Conservation (phyloP, 306 rosid genomes). For the Sicyos edulis region DNA sequence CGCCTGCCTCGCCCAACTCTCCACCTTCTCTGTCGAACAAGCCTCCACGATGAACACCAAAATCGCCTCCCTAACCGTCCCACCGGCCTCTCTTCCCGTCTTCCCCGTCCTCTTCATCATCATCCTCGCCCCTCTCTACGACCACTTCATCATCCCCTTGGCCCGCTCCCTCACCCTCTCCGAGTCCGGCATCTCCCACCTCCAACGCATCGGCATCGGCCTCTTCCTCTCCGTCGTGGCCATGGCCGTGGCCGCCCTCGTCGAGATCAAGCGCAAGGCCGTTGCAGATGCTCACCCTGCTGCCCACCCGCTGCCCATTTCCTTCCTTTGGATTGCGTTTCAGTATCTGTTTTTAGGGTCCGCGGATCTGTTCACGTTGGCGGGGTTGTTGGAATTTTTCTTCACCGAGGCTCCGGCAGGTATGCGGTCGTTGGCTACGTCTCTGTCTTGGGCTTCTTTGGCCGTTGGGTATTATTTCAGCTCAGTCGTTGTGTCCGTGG, state of each 20-base stretch:
- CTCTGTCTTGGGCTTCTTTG: constrained; percentile 70
- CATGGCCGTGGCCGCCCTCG: constrained; percentile 79
- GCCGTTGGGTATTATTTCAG: constrained; percentile 75
- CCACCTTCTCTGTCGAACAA: constrained; percentile 79
- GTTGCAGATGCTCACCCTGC: constrained; percentile 30
- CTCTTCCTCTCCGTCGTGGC: constrained; percentile 52
- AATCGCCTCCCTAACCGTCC: constrained; percentile 55
- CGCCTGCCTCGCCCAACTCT: constrained; percentile 77
- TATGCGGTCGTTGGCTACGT: constrained; percentile 71
- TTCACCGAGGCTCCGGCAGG: constrained; percentile 71
- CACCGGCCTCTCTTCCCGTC: constrained; percentile 78
- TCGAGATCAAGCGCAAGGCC: constrained; percentile 60
- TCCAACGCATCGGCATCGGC: constrained; percentile 66
- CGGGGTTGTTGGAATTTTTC: constrained; percentile 81
- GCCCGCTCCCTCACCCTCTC: constrained; percentile 47
- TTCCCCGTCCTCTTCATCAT: constrained; percentile 71
- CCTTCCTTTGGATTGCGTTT: constrained; percentile 65
- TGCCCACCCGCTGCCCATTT: constrained; percentile 44
- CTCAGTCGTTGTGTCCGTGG: constrained; percentile 54
- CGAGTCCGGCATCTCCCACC: constrained; percentile 59
- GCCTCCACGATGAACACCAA: constrained; percentile 71
- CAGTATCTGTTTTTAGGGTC: constrained; percentile 72
- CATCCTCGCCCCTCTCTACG: constrained; percentile 57
- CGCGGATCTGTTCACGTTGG: constrained; percentile 71
- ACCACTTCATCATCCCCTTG: constrained; percentile 46